Evolutionary conservation across 805 yeast species (phyloP), one percentile per base, ranked within the genome.

Genomic region (Ogataea nitratoaversa): DNA sequence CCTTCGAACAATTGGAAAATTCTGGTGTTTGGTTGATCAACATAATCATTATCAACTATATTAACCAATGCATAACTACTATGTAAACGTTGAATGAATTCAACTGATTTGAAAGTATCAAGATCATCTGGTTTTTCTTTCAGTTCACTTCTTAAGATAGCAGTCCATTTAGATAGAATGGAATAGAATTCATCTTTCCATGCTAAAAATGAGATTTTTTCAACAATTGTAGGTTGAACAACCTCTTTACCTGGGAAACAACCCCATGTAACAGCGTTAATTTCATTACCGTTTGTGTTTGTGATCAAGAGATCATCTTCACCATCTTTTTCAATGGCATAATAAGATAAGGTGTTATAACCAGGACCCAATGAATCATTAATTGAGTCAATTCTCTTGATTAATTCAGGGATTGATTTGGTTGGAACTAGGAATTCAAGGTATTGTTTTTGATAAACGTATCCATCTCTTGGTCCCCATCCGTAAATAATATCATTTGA

Each of bases 231-330:
- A 38, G 98, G 97, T 67, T 91, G 98, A 48, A 87, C 72, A 39
- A 91, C 84, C 66, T 91, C 97, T 57, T 83, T 84, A 29, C 96
- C 96, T 20, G 98, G 97, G 78, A 87, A 89, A 40, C 90, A 88
- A 48, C 98, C 98, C 98, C 98, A 91, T 16, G 98, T 91, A 41
- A 91, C 97, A 8, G 98, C 96, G 57, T 87, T 90, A 48, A 95
- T 89, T 46, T 79, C 84, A 28, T 81, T 86, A 22, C 42, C 53
- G 33, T 76, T 80, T 19, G 74, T 79, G 62, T 90, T 90, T 36
- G 95, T 77, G 16, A 59, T 47, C 39, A 89, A 67, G 31, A 77
- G 78, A 2, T 78, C 74, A 25, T 66, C 56, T 2, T 78, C 75
- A 23, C 65, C 56, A 52, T 29, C 31, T 29, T 75, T 76, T 51